These are phyloP conservation scores for Cajanus cajan DNA, from an alignment of 306 rosid species.

Conservation along the genomic window DNA sequence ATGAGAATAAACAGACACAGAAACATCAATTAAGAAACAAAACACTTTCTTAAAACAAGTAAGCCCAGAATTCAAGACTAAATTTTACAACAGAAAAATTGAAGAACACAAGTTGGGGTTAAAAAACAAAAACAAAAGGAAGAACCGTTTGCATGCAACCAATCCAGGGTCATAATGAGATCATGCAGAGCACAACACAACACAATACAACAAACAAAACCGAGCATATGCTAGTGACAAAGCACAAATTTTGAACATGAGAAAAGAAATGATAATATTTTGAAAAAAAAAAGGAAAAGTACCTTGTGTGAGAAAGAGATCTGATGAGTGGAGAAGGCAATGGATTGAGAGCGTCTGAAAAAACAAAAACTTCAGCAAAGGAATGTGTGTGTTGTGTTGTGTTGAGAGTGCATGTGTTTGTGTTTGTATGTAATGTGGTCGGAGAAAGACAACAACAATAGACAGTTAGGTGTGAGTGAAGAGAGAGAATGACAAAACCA, in stretches of 20 bases:
- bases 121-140: background rate
- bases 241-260: conserved; percentile 7
- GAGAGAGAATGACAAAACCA: background rate
- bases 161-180: conserved; percentile 32
- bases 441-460: conserved; percentile 17
- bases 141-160: conserved; percentile 52
- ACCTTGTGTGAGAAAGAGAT: conserved; percentile 28
- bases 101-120: background rate
- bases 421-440: background rate
- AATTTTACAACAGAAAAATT: background rate
- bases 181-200: background rate
- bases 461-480: background rate
- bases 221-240: background rate
- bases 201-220: background rate
- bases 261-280: background rate
- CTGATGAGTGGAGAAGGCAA: conserved; percentile 31
- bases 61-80: conserved; percentile 16
- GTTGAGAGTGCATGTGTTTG: conserved; percentile 2
- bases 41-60: background rate
- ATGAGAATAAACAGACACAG: background rate
- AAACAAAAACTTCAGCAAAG: background rate
- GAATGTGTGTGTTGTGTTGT: background rate
- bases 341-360: background rate
- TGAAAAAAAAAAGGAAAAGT: background rate
- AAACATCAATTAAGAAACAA: background rate